Evolutionary conservation across 108 stramenopile genomes (phyloP).

Genomic region (Cyclotella baltica): DNA sequence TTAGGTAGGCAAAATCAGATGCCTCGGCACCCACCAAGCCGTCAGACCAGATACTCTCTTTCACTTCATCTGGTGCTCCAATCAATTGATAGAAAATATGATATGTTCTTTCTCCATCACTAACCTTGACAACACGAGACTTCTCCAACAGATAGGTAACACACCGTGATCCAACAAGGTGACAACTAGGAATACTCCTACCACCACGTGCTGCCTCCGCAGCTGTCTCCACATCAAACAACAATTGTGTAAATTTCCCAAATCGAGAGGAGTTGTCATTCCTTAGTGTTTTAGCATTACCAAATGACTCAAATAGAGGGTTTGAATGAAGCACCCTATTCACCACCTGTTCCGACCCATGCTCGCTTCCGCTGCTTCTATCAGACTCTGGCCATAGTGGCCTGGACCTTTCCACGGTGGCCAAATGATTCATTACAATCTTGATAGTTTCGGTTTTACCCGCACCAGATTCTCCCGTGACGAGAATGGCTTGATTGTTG

Average conservation of each 20-base stretch:
- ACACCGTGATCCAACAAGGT: slow-evolving; percentile 77
- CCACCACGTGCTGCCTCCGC: slow-evolving; percentile 51
- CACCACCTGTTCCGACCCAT: slow-evolving; percentile 64
- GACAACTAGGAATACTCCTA: slow-evolving; percentile 61
- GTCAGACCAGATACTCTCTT: slow-evolving; percentile 65
- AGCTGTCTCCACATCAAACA: slow-evolving; percentile 76
- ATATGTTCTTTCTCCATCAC: slow-evolving; percentile 96
- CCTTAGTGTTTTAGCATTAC: slow-evolving; percentile 90
- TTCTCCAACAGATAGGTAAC: slow-evolving; percentile 97
- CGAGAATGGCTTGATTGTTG: slow-evolving; percentile 79
- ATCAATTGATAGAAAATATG: slow-evolving; percentile 99
- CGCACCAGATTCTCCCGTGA: slow-evolving; percentile 89
- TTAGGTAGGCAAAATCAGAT: slow-evolving; percentile 80
- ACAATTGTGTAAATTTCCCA: slow-evolving; percentile 91
- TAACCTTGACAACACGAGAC: slow-evolving; percentile 91
- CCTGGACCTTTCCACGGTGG: slow-evolving; percentile 71
- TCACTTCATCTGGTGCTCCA: slow-evolving; percentile 83
- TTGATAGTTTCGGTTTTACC: slow-evolving; percentile 95
- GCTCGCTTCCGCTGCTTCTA: slow-evolving; percentile 20
- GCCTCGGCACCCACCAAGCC: slow-evolving; percentile 70
- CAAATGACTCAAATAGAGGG: slow-evolving; percentile 94
- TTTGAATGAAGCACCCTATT: slow-evolving; percentile 90
- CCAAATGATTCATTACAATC: slow-evolving; percentile 86
- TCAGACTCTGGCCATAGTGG: slow-evolving; percentile 50
- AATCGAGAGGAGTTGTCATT: slow-evolving; percentile 91